Evolutionary conservation across 495 filamentous ascomycete genomes (phyloP), one percentile per base, ranked within the genome.

Genomic region (Entonaema liquescens): DNA sequence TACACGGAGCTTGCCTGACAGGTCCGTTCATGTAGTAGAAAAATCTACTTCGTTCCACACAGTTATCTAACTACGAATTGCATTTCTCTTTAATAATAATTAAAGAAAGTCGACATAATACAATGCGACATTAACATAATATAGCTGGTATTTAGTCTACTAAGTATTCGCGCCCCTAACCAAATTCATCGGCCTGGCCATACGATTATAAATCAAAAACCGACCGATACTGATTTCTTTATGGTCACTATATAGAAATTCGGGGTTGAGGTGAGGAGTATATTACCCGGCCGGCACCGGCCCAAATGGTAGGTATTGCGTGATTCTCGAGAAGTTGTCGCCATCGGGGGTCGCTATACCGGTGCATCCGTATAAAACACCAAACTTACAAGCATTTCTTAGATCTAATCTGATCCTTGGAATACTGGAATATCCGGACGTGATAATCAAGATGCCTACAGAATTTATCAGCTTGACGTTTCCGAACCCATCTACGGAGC

Each of bases 401-500:
- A 38, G 35, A 60, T 23, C 28, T 13, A n/a, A 29, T n/a, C 8
- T 42, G 57, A 38, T 57, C 23, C 12, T 28, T 7, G 11, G 47
- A 15, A 62, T 62, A 57, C 21, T 29, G 21, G 31, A 52, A 62
- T 38, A 11, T 29, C 29, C 42, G 38, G 57, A 56, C 13, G 17
- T 33, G 17, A 61, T 29, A 28, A 61, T 54, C 72, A 80, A 65
- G 33, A 86, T 86, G 84, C 82, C 85, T 40, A 81, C 79, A 64
- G 85, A 86, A 78, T 87, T 86, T 72, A 87, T 87, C 65, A 84
- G 82, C 67, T 38, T 84, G 28, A 86, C 83, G 4, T 84, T 83
- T 54, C 80, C 83, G 23, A 86, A 83, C 67, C 69, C 79, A 6
- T 86, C 83, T 2, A 86, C 81, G 12, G 85, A 87, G 74, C 53